Base-by-base conservation (phyloP, 345 rosid genomes). In the Eutrema japonicum region DNA sequence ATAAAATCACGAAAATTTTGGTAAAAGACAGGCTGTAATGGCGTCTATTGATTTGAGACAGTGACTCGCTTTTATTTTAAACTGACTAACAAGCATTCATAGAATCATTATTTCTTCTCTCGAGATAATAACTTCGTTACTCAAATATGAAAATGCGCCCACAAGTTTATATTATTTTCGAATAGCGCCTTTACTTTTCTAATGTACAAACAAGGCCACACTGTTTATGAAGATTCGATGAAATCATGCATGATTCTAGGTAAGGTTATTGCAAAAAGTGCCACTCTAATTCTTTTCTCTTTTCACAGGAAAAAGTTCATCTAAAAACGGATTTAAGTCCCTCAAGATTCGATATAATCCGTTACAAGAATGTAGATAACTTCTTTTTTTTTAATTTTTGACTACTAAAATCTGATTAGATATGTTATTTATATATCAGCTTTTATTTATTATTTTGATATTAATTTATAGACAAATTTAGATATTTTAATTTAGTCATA, bases 1-100 rank as follows among this genome's bases (percentile, higher is more conserved):
- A 36, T 1, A 9, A 33, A 13, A 54, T 26, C 26, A 22, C 0
- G 50, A 27, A 54, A 49, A 40, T 1, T 11, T 3, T 40, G 3
- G 11, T 13, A 38, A 38, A 38, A 56, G 60, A 48, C 66, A 65
- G 72, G 58, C 43, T 55, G 66, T 66, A 18, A 40, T 73, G 72
- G 72, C 41, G 71, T 47, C 40, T 30, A 37, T 16, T 27, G 22
- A 18, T 18, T 18, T 18, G 22, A 18, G 51, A 48, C 30, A 47
- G 47, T 46, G 33, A 64, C 58, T 55, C 49, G 6, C 38, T 57
- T 66, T 26, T 65, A 40, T 37, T 59, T 66, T 56, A 48, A 65
- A 56, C 60, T 18, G 67, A 66, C 72, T 74, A 54, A 8, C 12
- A 10, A 12, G 29, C 38, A 63, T 72, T 62, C 30, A 9, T n/a